These are phyloP conservation scores for Russula emetica DNA, from an alignment of 768 basidiomycete species.

Conservation along the genomic window DNA sequence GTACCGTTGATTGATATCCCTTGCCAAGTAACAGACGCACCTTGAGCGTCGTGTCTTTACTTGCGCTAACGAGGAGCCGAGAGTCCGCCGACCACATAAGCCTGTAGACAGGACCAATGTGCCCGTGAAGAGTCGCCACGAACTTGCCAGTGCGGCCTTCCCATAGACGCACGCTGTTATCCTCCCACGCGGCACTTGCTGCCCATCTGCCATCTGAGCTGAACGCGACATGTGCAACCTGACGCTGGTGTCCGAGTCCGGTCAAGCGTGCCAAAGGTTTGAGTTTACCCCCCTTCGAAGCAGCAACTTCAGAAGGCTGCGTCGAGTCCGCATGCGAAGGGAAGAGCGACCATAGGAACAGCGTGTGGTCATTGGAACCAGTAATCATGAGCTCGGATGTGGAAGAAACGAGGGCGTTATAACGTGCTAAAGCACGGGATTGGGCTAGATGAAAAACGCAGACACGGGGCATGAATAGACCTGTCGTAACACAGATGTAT, in stretches of 20 bases:
- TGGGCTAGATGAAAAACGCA: constrained; percentile 50
- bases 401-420: constrained; percentile 59
- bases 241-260: constrained; percentile 94
- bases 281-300: constrained; percentile 44
- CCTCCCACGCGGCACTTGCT: constrained; percentile 88
- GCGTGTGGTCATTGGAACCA: constrained; percentile 96
- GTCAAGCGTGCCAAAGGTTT: constrained; percentile 78
- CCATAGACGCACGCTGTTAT: constrained; percentile 89
- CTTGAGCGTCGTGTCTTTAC: constrained; percentile 95
- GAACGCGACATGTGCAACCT: constrained; percentile 91
- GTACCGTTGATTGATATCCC: background rate
- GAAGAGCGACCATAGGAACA: constrained; percentile 93
- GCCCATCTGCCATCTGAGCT: constrained; percentile 91
- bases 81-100: constrained; percentile 95
- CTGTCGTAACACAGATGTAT: background rate
- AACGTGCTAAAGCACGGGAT: constrained; percentile 69
- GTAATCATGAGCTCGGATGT: constrained; percentile 84
- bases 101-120: constrained; percentile 91
- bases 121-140: constrained; percentile 84
- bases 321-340: constrained; percentile 40
- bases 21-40: constrained; percentile 40
- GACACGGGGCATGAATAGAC: constrained; percentile 7
- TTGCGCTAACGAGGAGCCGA: constrained; percentile 86
- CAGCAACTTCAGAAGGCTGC: constrained; percentile 36
- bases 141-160: constrained; percentile 83